Percentiles rank a stretch among this genome's conserved stretches.
These are phyloP conservation scores for Pseudogymnoascus sp. DNA, from an alignment of 2,329 filamentous ascomycete species.

Conservation along the genomic window DNA sequence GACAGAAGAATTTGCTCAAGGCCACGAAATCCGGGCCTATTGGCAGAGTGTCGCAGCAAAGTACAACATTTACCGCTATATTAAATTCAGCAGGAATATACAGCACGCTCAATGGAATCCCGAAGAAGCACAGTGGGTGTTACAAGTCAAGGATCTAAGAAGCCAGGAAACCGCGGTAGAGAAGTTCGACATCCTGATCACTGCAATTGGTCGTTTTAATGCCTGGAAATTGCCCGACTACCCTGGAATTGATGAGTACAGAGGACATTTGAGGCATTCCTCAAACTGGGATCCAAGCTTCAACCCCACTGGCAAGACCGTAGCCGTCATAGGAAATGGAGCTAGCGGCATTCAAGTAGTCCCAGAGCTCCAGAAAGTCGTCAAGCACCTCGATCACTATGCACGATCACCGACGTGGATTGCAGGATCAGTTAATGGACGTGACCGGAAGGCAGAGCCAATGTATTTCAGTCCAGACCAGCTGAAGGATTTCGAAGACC, in stretches of 20 bases:
- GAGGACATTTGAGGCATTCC: constrained; percentile 49
- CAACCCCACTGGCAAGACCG: constrained; percentile 39
- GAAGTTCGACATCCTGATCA: constrained; percentile 52
- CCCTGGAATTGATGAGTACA: constrained; percentile 46
- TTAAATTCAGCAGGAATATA: constrained; percentile 48
- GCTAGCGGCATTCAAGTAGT: constrained; percentile 52
- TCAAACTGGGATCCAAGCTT: constrained; percentile 49
- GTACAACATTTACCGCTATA: constrained; percentile 53
- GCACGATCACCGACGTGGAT: constrained; percentile 60
- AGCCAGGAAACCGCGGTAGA: constrained; percentile 35
- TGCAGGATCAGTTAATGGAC: constrained; percentile 50
- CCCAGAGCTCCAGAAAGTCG: constrained; percentile 42
- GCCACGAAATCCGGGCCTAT: constrained; percentile 58
- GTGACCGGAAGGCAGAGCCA: constrained; percentile 43
- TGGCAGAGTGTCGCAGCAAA: constrained; percentile 55
- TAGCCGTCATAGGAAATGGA: constrained; percentile 57
- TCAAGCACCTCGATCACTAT: constrained; percentile 52
- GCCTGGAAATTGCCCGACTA: constrained; percentile 55
- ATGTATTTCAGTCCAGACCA: constrained; percentile 47
- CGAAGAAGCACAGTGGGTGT: constrained; percentile 44
- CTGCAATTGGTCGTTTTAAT: constrained; percentile 58
- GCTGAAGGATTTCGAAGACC: constrained; percentile 49
- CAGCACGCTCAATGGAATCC: constrained; percentile 48
- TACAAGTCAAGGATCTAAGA: constrained; percentile 30
- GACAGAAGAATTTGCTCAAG: constrained; percentile 59